A percentile compares a stretch with the other conserved stretches of the same genome.
phyloP scores from a whole-genome alignment of 805 yeast genomes.

The Lipomyces lipofer region DNA sequence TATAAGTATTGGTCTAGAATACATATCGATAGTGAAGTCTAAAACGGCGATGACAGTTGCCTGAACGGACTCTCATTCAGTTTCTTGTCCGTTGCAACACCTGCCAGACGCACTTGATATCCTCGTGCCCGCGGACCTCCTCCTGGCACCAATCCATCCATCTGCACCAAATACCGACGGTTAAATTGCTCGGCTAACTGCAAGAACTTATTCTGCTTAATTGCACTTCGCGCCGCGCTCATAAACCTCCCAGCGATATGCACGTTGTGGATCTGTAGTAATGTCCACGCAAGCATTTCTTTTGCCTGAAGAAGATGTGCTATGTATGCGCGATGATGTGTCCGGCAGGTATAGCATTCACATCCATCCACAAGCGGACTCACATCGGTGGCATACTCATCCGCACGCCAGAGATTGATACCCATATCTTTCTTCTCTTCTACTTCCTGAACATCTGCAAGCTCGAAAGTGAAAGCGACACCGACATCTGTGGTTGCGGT shows the following conservation, averaged over 20 bases:
- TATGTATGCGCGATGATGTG: slow-evolving; percentile 43
- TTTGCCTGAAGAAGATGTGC: slow-evolving; percentile 45
- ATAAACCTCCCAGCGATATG: slow-evolving; percentile 37
- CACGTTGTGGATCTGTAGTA: slow-evolving; percentile 45
- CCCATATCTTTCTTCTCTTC: slow-evolving; percentile 30
- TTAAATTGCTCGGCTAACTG: slow-evolving; percentile 24
- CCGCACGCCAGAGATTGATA: slow-evolving; percentile 39
- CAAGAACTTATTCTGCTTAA: slow-evolving; percentile 38
- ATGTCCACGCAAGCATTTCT: slow-evolving; percentile 48
- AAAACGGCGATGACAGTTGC: not conserved
- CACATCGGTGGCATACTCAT: slow-evolving; percentile 38
- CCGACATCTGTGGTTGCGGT: slow-evolving; percentile 42
- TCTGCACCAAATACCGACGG: slow-evolving; percentile 13
- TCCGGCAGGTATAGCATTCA: slow-evolving; percentile 31
- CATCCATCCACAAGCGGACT: slow-evolving; percentile 33
- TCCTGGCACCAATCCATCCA: slow-evolving; percentile 9
- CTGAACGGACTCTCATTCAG: slow-evolving; percentile 22
- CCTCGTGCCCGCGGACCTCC: slow-evolving; percentile 30
- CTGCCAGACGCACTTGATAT: slow-evolving; percentile 28
- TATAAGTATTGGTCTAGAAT: not conserved
- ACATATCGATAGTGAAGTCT: not conserved
- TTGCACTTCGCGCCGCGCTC: slow-evolving; percentile 37
- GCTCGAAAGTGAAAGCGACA: slow-evolving; percentile 40
- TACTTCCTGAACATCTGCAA: slow-evolving; percentile 22
- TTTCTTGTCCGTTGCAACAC: slow-evolving; percentile 17